Evolutionary conservation across 352 stramenopile species (phyloP).

Genomic region (Blastocystis hominis): DNA sequence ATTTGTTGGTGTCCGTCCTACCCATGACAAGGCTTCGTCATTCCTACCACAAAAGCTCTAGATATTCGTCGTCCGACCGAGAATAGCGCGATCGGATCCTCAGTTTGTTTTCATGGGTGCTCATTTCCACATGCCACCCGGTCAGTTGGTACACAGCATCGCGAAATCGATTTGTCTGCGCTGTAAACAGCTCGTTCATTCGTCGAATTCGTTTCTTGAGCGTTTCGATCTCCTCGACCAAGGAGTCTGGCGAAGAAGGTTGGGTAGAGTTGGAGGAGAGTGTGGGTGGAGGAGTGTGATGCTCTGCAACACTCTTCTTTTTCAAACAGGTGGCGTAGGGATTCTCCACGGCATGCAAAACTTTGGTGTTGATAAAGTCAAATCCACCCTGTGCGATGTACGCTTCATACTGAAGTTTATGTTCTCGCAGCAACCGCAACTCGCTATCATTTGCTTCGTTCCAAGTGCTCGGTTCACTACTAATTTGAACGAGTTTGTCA

Average conservation of each 20-base stretch:
- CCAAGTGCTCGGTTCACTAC: neutral
- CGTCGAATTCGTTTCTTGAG: slow-evolving; percentile 47
- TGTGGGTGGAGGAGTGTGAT: neutral
- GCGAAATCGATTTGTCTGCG: slow-evolving; percentile 47
- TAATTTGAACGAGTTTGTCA: neutral
- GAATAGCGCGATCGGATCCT: slow-evolving; percentile 12
- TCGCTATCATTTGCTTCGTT: neutral
- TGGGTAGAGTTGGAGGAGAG: neutral
- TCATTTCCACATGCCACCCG: slow-evolving; percentile 36
- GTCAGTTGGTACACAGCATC: slow-evolving; percentile 51
- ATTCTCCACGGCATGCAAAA: slow-evolving; percentile 30
- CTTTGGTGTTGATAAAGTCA: neutral
- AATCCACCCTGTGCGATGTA: neutral
- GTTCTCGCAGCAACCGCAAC: neutral
- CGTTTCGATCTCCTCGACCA: slow-evolving; percentile 3
- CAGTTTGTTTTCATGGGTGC: slow-evolving; percentile 22
- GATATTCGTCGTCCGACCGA: neutral
- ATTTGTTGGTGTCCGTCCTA: slow-evolving; percentile 31
- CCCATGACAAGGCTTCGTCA: neutral
- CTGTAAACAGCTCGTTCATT: slow-evolving; percentile 41
- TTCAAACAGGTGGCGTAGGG: neutral
- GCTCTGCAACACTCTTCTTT: neutral
- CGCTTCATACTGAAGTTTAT: neutral
- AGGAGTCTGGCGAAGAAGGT: neutral
- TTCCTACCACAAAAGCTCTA: slow-evolving; percentile 34